Conservation (phyloP, 2,329 filamentous ascomycete genomes). For the Tolypocladium tundrense region DNA sequence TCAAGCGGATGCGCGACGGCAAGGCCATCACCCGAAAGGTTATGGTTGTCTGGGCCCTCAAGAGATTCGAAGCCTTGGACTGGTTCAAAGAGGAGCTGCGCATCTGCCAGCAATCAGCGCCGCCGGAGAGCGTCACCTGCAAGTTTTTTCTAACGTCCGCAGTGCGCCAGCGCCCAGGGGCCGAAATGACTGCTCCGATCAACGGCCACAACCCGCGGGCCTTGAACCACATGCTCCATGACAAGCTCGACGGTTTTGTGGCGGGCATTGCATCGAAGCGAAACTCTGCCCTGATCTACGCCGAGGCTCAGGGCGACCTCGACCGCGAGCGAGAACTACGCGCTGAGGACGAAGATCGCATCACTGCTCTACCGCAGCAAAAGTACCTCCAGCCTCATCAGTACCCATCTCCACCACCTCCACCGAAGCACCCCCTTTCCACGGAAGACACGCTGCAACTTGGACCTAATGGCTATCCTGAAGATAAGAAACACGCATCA, state of each 20-base stretch:
- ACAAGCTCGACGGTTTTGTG: conserved; percentile 80
- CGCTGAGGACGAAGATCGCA: conserved; percentile 72
- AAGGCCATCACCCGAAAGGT: conserved; percentile 88
- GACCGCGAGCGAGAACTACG: conserved; percentile 73
- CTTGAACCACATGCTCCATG: conserved; percentile 67
- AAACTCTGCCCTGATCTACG: conserved; percentile 72
- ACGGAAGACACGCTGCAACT: neutral
- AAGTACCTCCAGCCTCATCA: conserved; percentile 50
- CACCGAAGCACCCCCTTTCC: neutral
- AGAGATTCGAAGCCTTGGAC: conserved; percentile 85
- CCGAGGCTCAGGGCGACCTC: conserved; percentile 68
- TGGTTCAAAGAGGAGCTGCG: conserved; percentile 95
- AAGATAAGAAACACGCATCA: conserved; percentile 27
- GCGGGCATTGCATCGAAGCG: conserved; percentile 79
- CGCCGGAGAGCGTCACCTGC: conserved; percentile 79
- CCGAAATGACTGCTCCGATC: conserved; percentile 35
- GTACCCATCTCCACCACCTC: conserved; percentile 15
- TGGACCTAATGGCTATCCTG: conserved; percentile 23
- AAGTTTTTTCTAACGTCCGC: conserved; percentile 89
- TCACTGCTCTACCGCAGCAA: conserved; percentile 67
- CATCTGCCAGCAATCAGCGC: conserved; percentile 82
- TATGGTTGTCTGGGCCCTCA: conserved; percentile 88
- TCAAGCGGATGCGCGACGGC: conserved; percentile 90
- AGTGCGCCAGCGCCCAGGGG: conserved; percentile 21
- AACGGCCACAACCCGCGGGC: conserved; percentile 33